phyloP scores from a whole-genome alignment of 176 grass and related monocot genomes.

The Aechmea fasciata region DNA sequence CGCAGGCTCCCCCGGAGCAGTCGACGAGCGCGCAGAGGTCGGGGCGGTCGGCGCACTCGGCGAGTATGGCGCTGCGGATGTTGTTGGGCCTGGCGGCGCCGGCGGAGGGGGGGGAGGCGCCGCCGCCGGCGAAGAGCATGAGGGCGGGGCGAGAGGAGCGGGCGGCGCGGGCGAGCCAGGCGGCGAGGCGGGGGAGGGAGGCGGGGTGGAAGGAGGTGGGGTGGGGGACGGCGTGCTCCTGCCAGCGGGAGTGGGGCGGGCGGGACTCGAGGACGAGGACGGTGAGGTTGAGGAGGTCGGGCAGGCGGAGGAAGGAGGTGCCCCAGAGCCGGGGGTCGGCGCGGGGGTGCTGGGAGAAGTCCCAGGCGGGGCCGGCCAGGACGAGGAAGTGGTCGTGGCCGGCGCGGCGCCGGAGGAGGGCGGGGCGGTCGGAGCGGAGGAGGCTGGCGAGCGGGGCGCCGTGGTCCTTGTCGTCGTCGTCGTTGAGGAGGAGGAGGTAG shows the following conservation, averaged over 20 bases:
- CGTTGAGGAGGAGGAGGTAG: constrained; percentile 31
- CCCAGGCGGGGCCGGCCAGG: constrained; percentile 56
- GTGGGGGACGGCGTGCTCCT: constrained; percentile 79
- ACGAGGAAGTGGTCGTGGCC: constrained; percentile 78
- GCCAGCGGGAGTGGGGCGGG: constrained; percentile 55
- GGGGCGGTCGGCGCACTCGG: constrained; percentile 38
- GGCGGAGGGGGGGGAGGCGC: neutral
- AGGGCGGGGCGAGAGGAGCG: constrained; percentile 23
- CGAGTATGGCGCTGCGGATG: constrained; percentile 46
- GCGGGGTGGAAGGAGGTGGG: constrained; percentile 64
- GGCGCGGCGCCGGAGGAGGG: neutral
- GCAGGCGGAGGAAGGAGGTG: constrained; percentile 48
- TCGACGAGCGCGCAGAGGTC: constrained; percentile 49
- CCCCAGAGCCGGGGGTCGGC: constrained; percentile 38
- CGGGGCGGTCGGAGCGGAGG: constrained; percentile 26
- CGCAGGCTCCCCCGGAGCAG: constrained; percentile 38
- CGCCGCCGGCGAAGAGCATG: constrained; percentile 50
- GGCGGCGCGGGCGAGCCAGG: constrained; percentile 45
- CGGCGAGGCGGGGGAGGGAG: constrained; percentile 28
- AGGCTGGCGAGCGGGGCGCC: constrained; percentile 33
- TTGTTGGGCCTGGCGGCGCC: constrained; percentile 28
- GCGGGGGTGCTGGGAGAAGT: constrained; percentile 39
- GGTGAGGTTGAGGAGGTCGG: constrained; percentile 59
- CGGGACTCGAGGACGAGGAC: constrained; percentile 53
- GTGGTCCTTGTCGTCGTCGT: constrained; percentile 21